Evolutionary conservation across 257 asterid species (phyloP).

Genomic region (Sherardia arvensis): DNA sequence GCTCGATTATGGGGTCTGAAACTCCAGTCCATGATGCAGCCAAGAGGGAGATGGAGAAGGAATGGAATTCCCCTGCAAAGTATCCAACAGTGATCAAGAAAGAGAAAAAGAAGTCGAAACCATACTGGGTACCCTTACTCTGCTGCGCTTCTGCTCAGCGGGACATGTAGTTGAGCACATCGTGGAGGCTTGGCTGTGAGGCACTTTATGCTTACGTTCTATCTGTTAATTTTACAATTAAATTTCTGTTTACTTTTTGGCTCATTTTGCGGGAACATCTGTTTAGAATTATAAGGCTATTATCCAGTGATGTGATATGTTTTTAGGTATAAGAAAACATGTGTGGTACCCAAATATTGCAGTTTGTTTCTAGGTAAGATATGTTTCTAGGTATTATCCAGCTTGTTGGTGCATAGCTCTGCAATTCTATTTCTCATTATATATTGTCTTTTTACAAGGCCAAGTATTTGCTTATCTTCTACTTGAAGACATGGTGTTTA

Average conservation of each 20-base stretch:
- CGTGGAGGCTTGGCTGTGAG: neutral
- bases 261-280: conserved; percentile 12
- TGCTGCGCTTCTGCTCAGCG: conserved; percentile 75
- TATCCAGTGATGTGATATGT: neutral
- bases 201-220: conserved; percentile 2
- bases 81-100: conserved; percentile 71
- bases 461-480: neutral
- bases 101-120: conserved; percentile 59
- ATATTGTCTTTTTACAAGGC: neutral
- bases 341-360: neutral
- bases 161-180: conserved; percentile 27
- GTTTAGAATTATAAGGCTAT: conserved; percentile 8
- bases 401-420: neutral
- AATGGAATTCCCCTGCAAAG: conserved; percentile 90
- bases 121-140: conserved; percentile 76
- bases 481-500: too few species aligned
- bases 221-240: neutral
- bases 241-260: neutral
- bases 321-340: neutral
- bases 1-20: conserved; percentile 25
- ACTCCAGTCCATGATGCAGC: conserved; percentile 21
- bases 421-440: neutral
- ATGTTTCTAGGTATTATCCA: neutral
- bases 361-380: neutral
- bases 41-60: conserved; percentile 47